Evolutionary conservation across 345 rosid species (phyloP).

Genomic region (Eucalyptus grandis): DNA sequence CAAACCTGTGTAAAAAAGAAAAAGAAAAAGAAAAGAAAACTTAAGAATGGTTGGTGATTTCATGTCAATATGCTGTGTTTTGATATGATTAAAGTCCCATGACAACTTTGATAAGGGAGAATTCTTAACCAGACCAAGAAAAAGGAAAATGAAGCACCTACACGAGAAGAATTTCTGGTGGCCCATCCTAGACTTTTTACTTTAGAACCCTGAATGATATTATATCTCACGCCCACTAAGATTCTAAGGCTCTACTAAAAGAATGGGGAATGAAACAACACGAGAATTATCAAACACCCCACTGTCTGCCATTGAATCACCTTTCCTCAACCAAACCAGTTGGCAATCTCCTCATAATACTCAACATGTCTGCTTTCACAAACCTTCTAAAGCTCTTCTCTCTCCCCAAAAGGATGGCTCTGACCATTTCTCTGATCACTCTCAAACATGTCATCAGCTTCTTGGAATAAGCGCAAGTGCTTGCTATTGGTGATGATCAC

Average conservation of each 20-base stretch:
- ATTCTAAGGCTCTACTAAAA: neutral
- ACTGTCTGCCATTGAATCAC: constrained; percentile 67
- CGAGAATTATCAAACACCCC: constrained; percentile 26
- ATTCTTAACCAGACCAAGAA: neutral
- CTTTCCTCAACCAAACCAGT: constrained; percentile 66
- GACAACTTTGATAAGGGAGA: neutral
- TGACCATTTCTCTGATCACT: neutral
- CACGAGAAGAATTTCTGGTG: neutral
- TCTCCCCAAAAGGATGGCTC: neutral
- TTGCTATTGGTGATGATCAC: constrained; percentile 1
- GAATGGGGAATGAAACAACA: constrained; percentile 3
- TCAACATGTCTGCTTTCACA: constrained; percentile 48
- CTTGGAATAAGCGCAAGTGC: constrained; percentile 24
- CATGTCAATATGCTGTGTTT: neutral
- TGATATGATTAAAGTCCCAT: neutral
- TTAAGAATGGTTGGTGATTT: neutral
- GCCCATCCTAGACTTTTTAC: neutral
- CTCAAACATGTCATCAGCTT: neutral
- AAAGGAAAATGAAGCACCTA: neutral
- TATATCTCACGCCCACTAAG: neutral
- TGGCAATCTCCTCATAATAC: constrained; percentile 44
- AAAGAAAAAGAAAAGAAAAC: neutral
- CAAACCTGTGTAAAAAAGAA: neutral
- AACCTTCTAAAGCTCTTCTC: constrained; percentile 22
- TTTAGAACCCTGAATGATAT: neutral